A percentile compares a stretch with the other conserved stretches of the same genome.
Conservation (phyloP, 257 asterid genomes). For the Thymus mandschuricus region DNA sequence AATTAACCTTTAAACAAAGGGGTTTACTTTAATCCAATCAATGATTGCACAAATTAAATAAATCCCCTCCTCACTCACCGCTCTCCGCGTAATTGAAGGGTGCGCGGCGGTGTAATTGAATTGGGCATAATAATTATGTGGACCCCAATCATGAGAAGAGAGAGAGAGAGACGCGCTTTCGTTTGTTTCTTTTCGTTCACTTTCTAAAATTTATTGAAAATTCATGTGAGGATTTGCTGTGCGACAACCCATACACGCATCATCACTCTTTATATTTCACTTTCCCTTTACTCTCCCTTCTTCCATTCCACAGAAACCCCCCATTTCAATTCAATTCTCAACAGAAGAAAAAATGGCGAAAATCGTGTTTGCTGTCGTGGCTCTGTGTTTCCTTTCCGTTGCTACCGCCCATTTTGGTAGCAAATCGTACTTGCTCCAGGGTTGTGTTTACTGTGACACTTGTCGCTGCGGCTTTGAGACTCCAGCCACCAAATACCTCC, state of each 20-base stretch:
- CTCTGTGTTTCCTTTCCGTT: slow-evolving; percentile 46
- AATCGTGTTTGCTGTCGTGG: slow-evolving; percentile 35
- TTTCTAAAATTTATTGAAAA: background rate
- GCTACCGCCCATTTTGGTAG: slow-evolving; percentile 29
- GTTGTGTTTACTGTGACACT: slow-evolving; percentile 67
- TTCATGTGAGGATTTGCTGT: slow-evolving; percentile 38
- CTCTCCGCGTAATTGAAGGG: background rate
- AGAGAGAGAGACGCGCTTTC: slow-evolving; percentile 43
- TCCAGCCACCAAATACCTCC: slow-evolving; percentile 44
- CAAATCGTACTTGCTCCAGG: slow-evolving; percentile 46
- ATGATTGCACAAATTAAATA: no score
- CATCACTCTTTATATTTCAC: slow-evolving; percentile 11
- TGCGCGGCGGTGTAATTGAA: background rate
- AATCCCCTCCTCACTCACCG: background rate
- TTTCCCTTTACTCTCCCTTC: background rate
- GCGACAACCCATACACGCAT: slow-evolving; percentile 47
- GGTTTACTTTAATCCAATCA: no score
- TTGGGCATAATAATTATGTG: slow-evolving; percentile 17
- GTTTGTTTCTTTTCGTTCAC: background rate
- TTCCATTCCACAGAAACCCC: background rate
- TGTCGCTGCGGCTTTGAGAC: slow-evolving; percentile 86
- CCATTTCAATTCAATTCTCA: no score
- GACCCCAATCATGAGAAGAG: slow-evolving; percentile 27
- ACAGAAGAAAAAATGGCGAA: slow-evolving; percentile 57
- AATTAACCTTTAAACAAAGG: no score